Percentiles rank a stretch among this genome's conserved stretches.
Evolutionary conservation across 495 filamentous ascomycete genomes (phyloP).

Genomic region (Halenospora varia): DNA sequence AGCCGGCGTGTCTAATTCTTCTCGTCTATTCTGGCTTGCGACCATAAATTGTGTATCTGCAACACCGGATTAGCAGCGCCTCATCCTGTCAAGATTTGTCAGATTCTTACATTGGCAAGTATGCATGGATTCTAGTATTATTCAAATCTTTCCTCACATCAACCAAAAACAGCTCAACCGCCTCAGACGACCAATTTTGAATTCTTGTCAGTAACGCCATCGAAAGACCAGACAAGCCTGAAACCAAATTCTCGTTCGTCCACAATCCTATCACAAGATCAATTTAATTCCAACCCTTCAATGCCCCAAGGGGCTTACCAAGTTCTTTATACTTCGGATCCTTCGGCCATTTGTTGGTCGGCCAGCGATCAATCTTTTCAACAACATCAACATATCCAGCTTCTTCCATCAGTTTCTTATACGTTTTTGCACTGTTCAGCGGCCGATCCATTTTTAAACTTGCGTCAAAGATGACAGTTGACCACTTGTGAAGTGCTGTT

Average conservation of each 20-base stretch:
- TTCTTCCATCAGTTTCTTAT: constrained; percentile 35
- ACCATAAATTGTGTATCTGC: constrained; percentile 1
- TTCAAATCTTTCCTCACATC: constrained; percentile 41
- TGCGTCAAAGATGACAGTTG: constrained; percentile 17
- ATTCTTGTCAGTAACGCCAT: constrained; percentile 22
- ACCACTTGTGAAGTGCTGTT: constrained; percentile 20
- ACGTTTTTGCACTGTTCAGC: background rate
- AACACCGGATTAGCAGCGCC: background rate
- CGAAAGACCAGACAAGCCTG: constrained; percentile 7
- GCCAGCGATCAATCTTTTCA: constrained; percentile 33
- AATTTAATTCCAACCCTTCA: constrained; percentile 20
- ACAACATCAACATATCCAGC: constrained; percentile 45
- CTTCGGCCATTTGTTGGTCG: constrained; percentile 50
- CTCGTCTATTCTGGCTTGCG: background rate
- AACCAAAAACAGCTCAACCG: constrained; percentile 42
- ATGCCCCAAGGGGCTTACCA: too few relatives aligned
- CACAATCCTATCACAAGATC: constrained; percentile 32
- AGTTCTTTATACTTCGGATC: constrained; percentile 27
- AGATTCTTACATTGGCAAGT: constrained; percentile 16
- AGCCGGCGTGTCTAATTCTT: too few relatives aligned
- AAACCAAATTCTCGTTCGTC: constrained; percentile 34
- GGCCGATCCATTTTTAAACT: constrained; percentile 10
- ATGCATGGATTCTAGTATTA: constrained; percentile 42
- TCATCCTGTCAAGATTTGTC: background rate
- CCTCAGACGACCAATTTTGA: constrained; percentile 38